A percentile compares a stretch with the other conserved stretches of the same genome.
phyloP scores from a whole-genome alignment of 371 early-diverging fungal species.

The Mortierella sp. region DNA sequence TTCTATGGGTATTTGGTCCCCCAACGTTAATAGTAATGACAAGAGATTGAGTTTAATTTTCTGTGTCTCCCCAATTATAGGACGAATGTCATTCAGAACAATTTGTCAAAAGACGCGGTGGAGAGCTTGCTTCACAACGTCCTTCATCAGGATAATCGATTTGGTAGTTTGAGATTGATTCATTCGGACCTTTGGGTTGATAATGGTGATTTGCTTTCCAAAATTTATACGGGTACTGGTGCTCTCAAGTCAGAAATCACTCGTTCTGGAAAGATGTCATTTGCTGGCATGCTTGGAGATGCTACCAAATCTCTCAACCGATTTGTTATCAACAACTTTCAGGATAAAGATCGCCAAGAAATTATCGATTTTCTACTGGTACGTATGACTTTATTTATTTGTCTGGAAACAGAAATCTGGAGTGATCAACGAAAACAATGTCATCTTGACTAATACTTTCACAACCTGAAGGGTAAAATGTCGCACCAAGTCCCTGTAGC shows the following conservation, averaged over 20 bases:
- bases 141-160: slow-evolving; percentile 28
- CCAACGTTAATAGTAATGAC: too few relatives aligned
- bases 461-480: slow-evolving; percentile 66
- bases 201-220: slow-evolving; percentile 95
- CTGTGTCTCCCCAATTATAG: slow-evolving; percentile 24
- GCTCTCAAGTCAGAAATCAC: slow-evolving; percentile 96
- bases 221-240: slow-evolving; percentile 98
- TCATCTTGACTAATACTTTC: not conserved
- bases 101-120: slow-evolving; percentile 48
- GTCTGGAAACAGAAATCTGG: not conserved
- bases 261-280: slow-evolving; percentile 88
- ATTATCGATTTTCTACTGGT: slow-evolving; percentile 90
- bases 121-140: slow-evolving; percentile 41
- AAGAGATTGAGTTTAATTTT: not conserved
- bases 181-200: slow-evolving; percentile 92
- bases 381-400: slow-evolving; percentile 37
- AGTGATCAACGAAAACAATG: not conserved
- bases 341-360: slow-evolving; percentile 91
- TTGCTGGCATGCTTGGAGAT: slow-evolving; percentile 87
- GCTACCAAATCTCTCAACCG: slow-evolving; percentile 93
- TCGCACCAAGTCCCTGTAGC: slow-evolving; percentile 64
- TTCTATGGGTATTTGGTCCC: too few relatives aligned
- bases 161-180: slow-evolving; percentile 51
- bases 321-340: slow-evolving; percentile 93
- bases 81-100: slow-evolving; percentile 74